A percentile compares a stretch with the other conserved stretches of the same genome.
Evolutionary conservation across 192 early-diverging fungal genomes (phyloP).

Genomic region (Phlyctochytrium bullatum): DNA sequence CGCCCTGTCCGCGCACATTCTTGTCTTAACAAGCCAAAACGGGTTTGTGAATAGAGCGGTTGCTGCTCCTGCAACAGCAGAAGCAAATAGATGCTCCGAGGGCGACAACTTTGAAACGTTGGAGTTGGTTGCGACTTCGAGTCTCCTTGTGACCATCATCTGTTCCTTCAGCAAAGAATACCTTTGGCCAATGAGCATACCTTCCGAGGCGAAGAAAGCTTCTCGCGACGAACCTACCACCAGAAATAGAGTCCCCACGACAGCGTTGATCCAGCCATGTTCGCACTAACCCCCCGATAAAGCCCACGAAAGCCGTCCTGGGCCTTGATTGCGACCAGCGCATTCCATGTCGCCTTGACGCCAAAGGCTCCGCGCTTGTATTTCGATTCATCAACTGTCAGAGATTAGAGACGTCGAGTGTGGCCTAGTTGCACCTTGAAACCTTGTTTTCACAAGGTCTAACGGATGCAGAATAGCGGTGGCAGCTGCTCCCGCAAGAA

Average conservation of each 20-base stretch:
- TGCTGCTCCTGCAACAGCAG: conserved; percentile 74
- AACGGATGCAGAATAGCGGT: conserved; percentile 76
- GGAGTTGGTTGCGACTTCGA: conserved; percentile 10
- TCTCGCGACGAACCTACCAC: conserved; percentile 61
- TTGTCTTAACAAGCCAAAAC: conserved; percentile 95
- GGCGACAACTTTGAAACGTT: conserved; percentile 58
- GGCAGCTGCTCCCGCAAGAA: conserved; percentile 78
- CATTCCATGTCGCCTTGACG: conserved; percentile 52
- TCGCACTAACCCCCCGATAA: conserved; percentile 89
- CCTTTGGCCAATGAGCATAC: conserved; percentile 25
- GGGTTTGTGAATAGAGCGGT: conserved; percentile 90
- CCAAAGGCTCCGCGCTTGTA: conserved; percentile 22
- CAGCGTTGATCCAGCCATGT: conserved; percentile 82
- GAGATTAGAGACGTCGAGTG: conserved; percentile 6
- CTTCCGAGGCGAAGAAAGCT: neutral
- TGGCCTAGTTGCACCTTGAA: conserved; percentile 13
- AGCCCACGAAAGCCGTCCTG: conserved; percentile 65
- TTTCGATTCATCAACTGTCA: conserved; percentile 23
- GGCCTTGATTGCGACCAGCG: conserved; percentile 10
- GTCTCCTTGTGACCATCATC: conserved; percentile 38
- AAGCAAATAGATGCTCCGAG: conserved; percentile 76
- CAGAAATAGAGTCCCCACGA: conserved; percentile 99
- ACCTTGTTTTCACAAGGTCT: conserved; percentile 84
- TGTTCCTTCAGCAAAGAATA: conserved; percentile 63
- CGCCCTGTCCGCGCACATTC: conserved; percentile 61